phyloP scores from a whole-genome alignment of 163 green algal species.

The Volvox carteri region DNA sequence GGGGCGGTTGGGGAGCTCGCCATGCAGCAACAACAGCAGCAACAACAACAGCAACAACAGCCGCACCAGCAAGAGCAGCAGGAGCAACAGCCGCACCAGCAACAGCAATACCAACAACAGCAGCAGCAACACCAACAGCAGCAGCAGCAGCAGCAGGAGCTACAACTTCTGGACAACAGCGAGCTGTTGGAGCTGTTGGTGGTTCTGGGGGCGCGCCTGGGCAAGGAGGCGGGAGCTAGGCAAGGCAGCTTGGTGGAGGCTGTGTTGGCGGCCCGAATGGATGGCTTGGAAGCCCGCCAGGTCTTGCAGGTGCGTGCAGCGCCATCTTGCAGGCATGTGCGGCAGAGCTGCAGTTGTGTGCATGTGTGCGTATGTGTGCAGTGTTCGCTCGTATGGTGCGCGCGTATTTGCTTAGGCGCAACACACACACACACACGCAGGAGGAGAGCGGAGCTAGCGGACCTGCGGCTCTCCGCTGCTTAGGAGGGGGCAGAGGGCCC shows the following conservation, averaged over 20 bases:
- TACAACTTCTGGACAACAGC: background rate
- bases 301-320: background rate
- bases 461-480: too few relatives aligned
- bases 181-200: background rate
- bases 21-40: background rate
- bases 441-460: too few relatives aligned
- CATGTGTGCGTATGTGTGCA: too few relatives aligned
- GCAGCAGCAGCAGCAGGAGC: background rate
- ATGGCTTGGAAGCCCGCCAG: background rate
- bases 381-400: too few relatives aligned
- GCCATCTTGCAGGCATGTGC: background rate
- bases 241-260: background rate
- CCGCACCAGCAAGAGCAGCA: background rate
- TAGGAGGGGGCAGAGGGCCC: too few relatives aligned
- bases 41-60: background rate
- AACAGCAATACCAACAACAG: background rate
- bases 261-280: background rate
- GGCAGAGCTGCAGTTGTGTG: too few relatives aligned
- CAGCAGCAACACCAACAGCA: background rate
- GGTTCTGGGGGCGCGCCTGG: background rate
- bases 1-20: background rate
- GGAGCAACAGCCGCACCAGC: background rate
- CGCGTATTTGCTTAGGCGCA: too few relatives aligned
- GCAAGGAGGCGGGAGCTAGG: too few relatives aligned
- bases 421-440: too few relatives aligned